Conservation (phyloP, 2,329 filamentous ascomycete species). For the Alternaria gansuensis region DNA sequence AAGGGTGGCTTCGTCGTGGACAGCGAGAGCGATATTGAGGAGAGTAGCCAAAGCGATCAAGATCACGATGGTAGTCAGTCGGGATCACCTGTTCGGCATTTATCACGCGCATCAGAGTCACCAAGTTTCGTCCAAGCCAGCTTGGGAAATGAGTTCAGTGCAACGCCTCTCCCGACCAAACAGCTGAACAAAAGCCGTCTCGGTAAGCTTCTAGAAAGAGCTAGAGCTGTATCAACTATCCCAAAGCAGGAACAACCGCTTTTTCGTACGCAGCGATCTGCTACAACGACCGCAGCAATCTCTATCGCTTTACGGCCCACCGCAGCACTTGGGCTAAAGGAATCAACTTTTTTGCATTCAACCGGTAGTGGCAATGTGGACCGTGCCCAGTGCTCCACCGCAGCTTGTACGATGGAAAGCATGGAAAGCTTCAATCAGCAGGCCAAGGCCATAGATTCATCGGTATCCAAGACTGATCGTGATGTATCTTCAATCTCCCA, state of each 20-base stretch:
- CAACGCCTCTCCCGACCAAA: conserved; percentile 6
- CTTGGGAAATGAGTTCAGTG: not conserved
- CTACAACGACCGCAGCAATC: not conserved
- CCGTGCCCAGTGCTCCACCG: not conserved
- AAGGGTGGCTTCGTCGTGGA: conserved; percentile 23
- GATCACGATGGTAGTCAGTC: not conserved
- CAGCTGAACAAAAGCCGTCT: conserved; percentile 16
- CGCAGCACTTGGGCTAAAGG: not conserved
- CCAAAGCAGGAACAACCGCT: not conserved
- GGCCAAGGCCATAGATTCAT: not conserved
- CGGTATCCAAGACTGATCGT: not conserved
- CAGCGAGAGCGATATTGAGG: conserved; percentile 15
- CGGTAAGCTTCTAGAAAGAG: conserved; percentile 11
- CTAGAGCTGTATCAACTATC: not conserved
- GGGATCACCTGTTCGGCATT: not conserved
- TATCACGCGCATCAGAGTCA: not conserved
- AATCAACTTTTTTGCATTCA: not conserved
- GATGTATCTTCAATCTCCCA: not conserved
- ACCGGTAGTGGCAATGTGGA: not conserved
- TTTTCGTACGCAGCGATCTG: not conserved
- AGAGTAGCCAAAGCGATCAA: not conserved
- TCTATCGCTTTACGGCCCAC: not conserved
- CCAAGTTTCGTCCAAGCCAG: not conserved
- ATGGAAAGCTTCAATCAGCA: not conserved
- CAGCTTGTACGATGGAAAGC: not conserved